Base-by-base conservation (phyloP, 495 filamentous ascomycete species). In the Penicillium samsonianum region DNA sequence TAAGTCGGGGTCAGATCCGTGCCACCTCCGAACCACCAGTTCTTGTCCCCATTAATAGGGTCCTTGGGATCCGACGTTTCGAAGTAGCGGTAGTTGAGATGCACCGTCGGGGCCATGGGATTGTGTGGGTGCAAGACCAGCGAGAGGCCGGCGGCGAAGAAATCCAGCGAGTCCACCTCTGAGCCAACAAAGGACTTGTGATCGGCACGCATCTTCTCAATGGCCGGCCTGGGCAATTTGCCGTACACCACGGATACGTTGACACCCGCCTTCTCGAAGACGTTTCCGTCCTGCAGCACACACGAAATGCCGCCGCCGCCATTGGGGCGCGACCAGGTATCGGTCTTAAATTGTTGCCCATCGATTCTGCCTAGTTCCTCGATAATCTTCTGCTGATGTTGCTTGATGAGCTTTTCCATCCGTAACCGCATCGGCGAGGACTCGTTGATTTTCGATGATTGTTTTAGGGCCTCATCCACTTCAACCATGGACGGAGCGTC, bases 31-130 rank as follows among this genome's bases (percentile, higher is more conserved):
- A 96, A 99, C 94, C 94, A 99, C 95, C 95, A 99, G 53, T 82
- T 82, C 67, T 79, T 80, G 46, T 90, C 87, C 16, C 89, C 84
- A 57, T 89, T 89, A 65, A 87, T 86, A 9, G 77, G 77, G 35
- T 78, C 71, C 59, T 76, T 78, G 9, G 78, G 78, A 58, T 83
- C 80, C 14, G 80, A 79, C 7, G 94, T 99, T 78, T 99, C 94
- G 68, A 99, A 99, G 78, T 99, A 99, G 4, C 94, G 84, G 79
- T 99, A 99, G 79, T 99, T 99, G 58, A 99, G 80, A 72, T 99
- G 94, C 20, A 99, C 92, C 0, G 94, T 99, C 0, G 94, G 94
- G 19, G 92, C 93, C 87, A 95, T 96, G 25, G 94, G 94, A 73
- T 99, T 99, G 33, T 82, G 75, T 7, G 94, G 94, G 71, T 98